Conservation (phyloP, 2,329 filamentous ascomycete species). For the Pezicula carpinea region DNA sequence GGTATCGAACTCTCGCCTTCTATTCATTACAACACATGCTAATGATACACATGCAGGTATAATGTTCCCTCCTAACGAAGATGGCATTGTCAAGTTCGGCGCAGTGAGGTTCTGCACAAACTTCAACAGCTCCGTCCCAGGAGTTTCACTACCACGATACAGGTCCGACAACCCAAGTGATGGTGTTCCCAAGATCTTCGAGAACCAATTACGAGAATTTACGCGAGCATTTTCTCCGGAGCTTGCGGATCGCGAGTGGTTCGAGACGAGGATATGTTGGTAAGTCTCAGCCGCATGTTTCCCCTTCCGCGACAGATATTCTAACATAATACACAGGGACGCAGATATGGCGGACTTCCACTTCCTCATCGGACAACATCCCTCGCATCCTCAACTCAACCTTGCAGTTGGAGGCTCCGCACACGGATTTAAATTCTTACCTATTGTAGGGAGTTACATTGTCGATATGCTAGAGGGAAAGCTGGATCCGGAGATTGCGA, state of each 20-base stretch:
- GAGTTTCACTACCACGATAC: neutral
- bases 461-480: constrained; percentile 30
- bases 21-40: neutral
- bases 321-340: constrained; percentile 49
- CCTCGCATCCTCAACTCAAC: constrained; percentile 35
- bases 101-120: neutral
- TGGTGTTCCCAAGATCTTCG: neutral
- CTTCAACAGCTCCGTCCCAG: neutral
- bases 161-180: neutral
- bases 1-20: neutral
- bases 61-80: neutral
- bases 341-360: constrained; percentile 54
- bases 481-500: constrained; percentile 33
- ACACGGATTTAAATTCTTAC: constrained; percentile 41
- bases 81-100: neutral
- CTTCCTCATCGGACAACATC: constrained; percentile 51
- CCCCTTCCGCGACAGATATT: constrained; percentile 38
- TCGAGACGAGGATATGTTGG: neutral
- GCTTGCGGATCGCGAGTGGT: neutral
- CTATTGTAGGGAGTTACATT: constrained; percentile 35
- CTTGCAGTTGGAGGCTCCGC: constrained; percentile 39
- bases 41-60: neutral
- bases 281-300: neutral
- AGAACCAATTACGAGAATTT: neutral
- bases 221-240: neutral